phyloP scores from a whole-genome alignment of 331 rosid species.

The Dryas integrifolia region DNA sequence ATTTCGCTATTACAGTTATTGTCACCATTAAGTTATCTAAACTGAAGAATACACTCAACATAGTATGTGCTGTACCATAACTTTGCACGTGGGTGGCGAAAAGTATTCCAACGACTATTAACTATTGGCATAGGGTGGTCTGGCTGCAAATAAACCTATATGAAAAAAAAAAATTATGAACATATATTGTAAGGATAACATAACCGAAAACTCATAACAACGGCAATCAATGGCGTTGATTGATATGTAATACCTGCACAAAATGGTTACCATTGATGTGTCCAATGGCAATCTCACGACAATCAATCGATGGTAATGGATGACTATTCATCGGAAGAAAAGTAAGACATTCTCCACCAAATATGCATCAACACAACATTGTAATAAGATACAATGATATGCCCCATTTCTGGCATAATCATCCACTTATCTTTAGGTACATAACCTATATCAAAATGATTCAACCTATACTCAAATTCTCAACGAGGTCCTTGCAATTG shows the following conservation, averaged over 20 bases:
- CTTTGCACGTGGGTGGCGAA: not conserved
- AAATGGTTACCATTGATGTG: not conserved
- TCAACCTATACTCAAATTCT: not conserved
- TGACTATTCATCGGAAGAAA: not conserved
- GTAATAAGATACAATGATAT: conserved; percentile 4
- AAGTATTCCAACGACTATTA: not conserved
- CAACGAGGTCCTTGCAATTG: not conserved
- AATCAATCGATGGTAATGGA: not conserved
- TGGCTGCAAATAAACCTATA: not conserved
- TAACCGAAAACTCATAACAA: not conserved
- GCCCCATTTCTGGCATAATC: conserved; percentile 10
- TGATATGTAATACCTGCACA: not conserved
- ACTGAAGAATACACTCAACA: not conserved
- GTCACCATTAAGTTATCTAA: not conserved
- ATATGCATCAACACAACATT: not conserved
- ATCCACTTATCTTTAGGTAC: not conserved
- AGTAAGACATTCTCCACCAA: not conserved
- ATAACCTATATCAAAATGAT: too few relatives aligned
- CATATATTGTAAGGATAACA: not conserved
- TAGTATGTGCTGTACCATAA: not conserved
- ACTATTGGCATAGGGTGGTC: not conserved
- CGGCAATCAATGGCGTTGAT: not conserved
- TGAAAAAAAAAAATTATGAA: not conserved
- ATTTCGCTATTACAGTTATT: too few relatives aligned
- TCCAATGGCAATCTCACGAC: not conserved